A percentile compares a stretch with the other conserved stretches of the same genome.
phyloP scores from a whole-genome alignment of 2,329 filamentous ascomycete genomes.

The Sporothrix euskadiensis region DNA sequence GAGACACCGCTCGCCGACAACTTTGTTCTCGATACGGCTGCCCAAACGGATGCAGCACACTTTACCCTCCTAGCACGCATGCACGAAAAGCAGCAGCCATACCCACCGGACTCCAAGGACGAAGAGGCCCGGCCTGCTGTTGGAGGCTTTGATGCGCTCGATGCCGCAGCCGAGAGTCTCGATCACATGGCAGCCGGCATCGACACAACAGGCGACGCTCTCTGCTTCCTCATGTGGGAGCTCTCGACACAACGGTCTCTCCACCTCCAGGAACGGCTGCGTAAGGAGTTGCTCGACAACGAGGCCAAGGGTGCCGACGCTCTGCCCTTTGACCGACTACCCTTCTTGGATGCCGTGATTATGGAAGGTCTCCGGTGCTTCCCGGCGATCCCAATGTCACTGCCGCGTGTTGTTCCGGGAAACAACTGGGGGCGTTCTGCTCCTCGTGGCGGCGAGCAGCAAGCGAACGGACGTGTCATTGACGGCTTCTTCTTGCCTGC shows the following conservation, averaged over 20 bases:
- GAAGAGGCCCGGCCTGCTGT: slow-evolving; percentile 18
- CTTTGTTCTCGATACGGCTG: slow-evolving; percentile 57
- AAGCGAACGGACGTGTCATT: slow-evolving; percentile 52
- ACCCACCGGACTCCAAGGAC: slow-evolving; percentile 30
- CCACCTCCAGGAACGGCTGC: slow-evolving; percentile 53
- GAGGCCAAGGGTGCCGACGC: slow-evolving; percentile 33
- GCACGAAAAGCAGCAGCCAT: slow-evolving; percentile 47
- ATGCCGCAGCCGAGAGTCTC: slow-evolving; percentile 67
- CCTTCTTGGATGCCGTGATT: slow-evolving; percentile 64
- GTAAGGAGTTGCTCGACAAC: slow-evolving; percentile 52
- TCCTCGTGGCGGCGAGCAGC: not conserved
- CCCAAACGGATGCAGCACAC: slow-evolving; percentile 47
- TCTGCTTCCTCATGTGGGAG: slow-evolving; percentile 72
- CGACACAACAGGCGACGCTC: slow-evolving; percentile 68
- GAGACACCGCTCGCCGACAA: slow-evolving; percentile 59
- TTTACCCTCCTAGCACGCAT: slow-evolving; percentile 63
- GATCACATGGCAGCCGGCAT: slow-evolving; percentile 73
- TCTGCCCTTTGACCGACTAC: slow-evolving; percentile 50
- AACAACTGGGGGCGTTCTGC: slow-evolving; percentile 11
- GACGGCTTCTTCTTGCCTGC: slow-evolving; percentile 57
- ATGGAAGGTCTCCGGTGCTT: slow-evolving; percentile 63
- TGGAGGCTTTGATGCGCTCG: slow-evolving; percentile 50
- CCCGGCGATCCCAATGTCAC: slow-evolving; percentile 66
- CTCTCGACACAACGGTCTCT: slow-evolving; percentile 61
- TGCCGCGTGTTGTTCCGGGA: slow-evolving; percentile 61